phyloP scores from a whole-genome alignment of 1,139 yeast genomes.

The Groenewaldozyma sp. region DNA sequence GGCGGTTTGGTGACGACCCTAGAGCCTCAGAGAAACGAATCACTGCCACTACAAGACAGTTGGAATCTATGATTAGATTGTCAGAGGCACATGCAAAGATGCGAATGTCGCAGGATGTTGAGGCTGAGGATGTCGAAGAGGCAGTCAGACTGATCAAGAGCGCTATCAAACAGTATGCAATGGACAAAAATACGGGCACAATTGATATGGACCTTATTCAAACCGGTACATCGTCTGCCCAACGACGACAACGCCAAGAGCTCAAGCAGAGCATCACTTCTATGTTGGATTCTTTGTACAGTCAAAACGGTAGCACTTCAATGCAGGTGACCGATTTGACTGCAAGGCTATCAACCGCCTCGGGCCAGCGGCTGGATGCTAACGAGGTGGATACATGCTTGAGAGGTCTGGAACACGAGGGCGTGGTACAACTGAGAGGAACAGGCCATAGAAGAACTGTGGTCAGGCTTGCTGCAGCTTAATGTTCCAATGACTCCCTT shows the following conservation, averaged over 20 bases:
- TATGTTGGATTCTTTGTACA: conserved; percentile 46
- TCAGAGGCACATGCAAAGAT: conserved; percentile 97
- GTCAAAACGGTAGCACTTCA: conserved; percentile 19
- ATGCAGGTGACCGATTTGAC: conserved; percentile 56
- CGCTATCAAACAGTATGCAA: conserved; percentile 96
- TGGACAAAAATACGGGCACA: conserved; percentile 93
- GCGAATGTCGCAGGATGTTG: conserved; percentile 68
- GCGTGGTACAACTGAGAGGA: conserved; percentile 61
- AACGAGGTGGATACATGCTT: conserved; percentile 60
- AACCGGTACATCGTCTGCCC: conserved; percentile 89
- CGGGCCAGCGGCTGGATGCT: conserved; percentile 61
- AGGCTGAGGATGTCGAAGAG: conserved; percentile 77
- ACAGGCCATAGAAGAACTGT: conserved; percentile 64
- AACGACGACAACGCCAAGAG: conserved; percentile 70
- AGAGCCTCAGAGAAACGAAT: conserved; percentile 81
- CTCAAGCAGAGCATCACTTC: conserved; percentile 56
- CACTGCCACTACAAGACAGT: conserved; percentile 95
- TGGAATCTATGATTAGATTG: conserved; percentile 90
- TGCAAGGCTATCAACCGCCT: conserved; percentile 56
- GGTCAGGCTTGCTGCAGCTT: conserved; percentile 33
- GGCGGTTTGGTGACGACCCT: conserved; percentile 87
- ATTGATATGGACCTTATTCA: conserved; percentile 96
- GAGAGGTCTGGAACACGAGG: conserved; percentile 66
- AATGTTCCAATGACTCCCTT: not conserved
- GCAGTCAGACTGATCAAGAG: conserved; percentile 87